Conservation (phyloP, 495 filamentous ascomycete species). For the Coniosporium apollinis region DNA sequence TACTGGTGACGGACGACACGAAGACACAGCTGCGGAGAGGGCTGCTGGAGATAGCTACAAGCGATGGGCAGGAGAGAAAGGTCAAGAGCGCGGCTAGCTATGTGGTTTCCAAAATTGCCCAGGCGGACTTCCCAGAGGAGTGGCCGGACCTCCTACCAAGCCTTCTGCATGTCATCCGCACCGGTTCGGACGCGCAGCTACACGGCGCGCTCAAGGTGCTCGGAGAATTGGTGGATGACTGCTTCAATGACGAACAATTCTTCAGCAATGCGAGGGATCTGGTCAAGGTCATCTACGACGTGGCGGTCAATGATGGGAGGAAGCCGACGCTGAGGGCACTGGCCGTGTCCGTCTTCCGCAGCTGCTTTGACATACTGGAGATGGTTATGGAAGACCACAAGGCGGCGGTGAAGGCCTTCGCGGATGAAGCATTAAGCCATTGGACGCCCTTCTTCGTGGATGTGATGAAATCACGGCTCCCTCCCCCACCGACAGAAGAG, state of each 20-base stretch:
- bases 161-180: constrained; percentile 58
- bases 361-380: constrained; percentile 86
- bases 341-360: constrained; percentile 73
- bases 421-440: constrained; percentile 58
- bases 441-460: constrained; percentile 82
- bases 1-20: constrained; percentile 41
- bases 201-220: constrained; percentile 81
- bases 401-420: constrained; percentile 67
- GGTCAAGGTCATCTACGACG: constrained; percentile 63
- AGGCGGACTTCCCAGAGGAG: constrained; percentile 78
- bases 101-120: constrained; percentile 91
- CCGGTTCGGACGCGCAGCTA: constrained; percentile 55
- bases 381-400: constrained; percentile 88
- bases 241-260: constrained; percentile 86
- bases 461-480: constrained; percentile 52
- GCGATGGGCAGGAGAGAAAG: constrained; percentile 58
- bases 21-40: constrained; percentile 54
- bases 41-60: constrained; percentile 63
- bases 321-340: constrained; percentile 62
- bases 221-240: constrained; percentile 80
- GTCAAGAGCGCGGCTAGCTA: constrained; percentile 73
- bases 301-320: constrained; percentile 56
- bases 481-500: constrained; percentile 39
- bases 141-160: constrained; percentile 77
- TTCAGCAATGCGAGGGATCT: constrained; percentile 72